Conservation (phyloP, 2,329 filamentous ascomycete species). For the Paecilomyces fulvus region DNA sequence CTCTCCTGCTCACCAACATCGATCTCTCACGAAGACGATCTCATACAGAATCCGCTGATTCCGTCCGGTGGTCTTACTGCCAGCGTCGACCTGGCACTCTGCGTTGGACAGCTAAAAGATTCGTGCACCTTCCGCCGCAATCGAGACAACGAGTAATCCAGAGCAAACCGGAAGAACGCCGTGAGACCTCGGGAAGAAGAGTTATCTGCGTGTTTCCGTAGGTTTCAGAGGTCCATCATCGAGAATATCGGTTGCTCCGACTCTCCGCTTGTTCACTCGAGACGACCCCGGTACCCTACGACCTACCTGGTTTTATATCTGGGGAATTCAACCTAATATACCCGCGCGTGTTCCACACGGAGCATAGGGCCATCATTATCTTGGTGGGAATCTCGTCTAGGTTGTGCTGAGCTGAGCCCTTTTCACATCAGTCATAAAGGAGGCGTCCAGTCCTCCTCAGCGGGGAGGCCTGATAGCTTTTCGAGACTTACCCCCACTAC, state of each 20-base stretch:
- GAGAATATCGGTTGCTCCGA: not conserved
- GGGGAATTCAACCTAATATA: not conserved
- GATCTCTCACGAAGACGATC: not conserved
- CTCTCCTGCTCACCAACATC: not conserved
- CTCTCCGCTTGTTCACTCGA: not conserved
- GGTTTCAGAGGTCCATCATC: not conserved
- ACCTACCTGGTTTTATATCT: not conserved
- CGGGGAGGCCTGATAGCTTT: not conserved
- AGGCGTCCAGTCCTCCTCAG: not conserved
- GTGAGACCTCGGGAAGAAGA: not conserved
- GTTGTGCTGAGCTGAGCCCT: not conserved
- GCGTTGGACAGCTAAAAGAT: not conserved
- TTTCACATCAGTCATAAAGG: not conserved
- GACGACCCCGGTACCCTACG: not conserved
- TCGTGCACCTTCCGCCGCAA: no score
- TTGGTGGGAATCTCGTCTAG: not conserved
- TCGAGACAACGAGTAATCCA: no score
- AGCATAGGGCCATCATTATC: not conserved
- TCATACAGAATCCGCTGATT: not conserved
- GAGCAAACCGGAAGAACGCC: no score
- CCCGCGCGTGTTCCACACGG: not conserved
- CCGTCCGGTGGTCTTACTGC: not conserved
- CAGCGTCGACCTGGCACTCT: not conserved
- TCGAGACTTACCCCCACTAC: not conserved
- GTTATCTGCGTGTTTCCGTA: not conserved